Base-by-base conservation (phyloP, 1,284 basidiomycete genomes). In the Moniliella sp. region DNA sequence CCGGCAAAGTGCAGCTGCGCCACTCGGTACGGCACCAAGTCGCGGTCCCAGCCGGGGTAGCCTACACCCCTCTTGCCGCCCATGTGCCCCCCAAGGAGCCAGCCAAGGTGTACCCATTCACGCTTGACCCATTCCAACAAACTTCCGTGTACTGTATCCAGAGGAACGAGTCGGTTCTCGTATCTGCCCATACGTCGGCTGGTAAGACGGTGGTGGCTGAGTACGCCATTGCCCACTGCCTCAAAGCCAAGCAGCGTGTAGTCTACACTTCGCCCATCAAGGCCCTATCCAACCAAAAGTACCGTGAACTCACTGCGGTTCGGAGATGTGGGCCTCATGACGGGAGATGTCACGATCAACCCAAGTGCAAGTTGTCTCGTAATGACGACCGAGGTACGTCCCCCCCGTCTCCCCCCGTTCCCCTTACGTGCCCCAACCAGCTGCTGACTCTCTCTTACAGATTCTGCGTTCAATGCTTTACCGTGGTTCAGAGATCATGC, bases 231-330 rank as follows among this genome's bases (percentile, higher is more conserved):
- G 91, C 91, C 0, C 83, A 88, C 54, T 88, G 80, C 67, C 66
- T 99, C 45, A 72, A 73, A 59, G 73, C 76, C 55, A 83, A 82
- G 50, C 84, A 93, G 63, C 71, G 91, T 61, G 86, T 97, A 39
- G 93, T 97, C 40, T 97, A 99, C 65, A 99, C 91, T 12, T 84
- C 79, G 69, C 91, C 91, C 34, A 99, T 99, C 67, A 99, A 99
- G 73, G 21, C 86, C 2, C 67, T 97, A 44, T 91, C 83, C 52
- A 93, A 97, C 61, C 88, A 97, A 62, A 97, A 97, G 65, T 99
- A 91, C 63, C 76, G 91, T 58, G 91, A 99, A 63, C 80, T 99
- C n/a, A n/a, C n/a, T n/a, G n/a, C n/a, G n/a, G n/a, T 99, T 99
- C 62, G 79, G 82, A 15, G 88, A 97, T 55, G 91, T 97, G 28